phyloP scores from a whole-genome alignment of 345 rosid species.

The Lepidium africanum region DNA sequence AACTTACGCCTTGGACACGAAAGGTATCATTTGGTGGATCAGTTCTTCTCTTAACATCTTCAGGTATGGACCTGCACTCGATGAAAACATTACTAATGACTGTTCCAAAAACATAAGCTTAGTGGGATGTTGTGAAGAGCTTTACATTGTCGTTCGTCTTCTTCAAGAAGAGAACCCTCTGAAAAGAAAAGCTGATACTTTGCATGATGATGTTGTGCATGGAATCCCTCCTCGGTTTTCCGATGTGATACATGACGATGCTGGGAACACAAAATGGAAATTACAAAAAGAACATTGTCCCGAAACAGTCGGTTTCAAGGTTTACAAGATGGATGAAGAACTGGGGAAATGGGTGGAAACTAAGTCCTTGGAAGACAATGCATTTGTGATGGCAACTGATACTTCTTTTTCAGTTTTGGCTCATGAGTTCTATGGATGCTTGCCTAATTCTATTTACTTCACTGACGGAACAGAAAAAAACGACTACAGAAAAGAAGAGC shows the following conservation, averaged over 20 bases:
- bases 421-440: neutral
- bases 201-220: too few relatives aligned
- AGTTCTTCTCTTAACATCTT: neutral
- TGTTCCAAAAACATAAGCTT: neutral
- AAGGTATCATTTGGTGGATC: neutral
- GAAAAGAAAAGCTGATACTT: too few relatives aligned
- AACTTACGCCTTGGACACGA: neutral
- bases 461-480: neutral
- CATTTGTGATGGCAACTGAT: conserved; percentile 23
- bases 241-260: neutral
- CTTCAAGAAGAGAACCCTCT: too few relatives aligned
- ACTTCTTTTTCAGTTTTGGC: conserved; percentile 21
- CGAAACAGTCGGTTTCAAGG: conserved; percentile 5
- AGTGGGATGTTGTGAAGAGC: neutral
- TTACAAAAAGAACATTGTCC: neutral
- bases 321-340: conserved; percentile 28
- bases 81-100: neutral
- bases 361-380: conserved; percentile 6
- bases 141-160: too few relatives aligned
- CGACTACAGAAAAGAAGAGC: too few relatives aligned
- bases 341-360: conserved; percentile 26
- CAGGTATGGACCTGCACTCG: neutral
- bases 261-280: neutral
- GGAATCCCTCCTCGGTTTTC: too few relatives aligned
- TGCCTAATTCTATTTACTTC: conserved; percentile 9